These are phyloP conservation scores for Penicillium sp. DNA, from an alignment of 2,329 filamentous ascomycete genomes.

Conservation along the genomic window DNA sequence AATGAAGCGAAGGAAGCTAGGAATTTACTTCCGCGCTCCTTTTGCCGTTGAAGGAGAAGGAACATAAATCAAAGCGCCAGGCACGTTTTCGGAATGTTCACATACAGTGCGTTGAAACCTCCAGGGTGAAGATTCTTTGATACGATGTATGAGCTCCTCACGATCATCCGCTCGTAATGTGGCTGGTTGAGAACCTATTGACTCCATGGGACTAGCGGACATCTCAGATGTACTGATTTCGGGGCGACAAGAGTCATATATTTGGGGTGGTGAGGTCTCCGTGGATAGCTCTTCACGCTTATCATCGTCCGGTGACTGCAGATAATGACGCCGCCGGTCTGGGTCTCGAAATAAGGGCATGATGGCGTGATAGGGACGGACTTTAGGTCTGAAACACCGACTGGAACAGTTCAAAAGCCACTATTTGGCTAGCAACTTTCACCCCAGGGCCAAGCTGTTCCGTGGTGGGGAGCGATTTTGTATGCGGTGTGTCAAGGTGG, in stretches of 20 bases:
- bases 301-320: conserved; percentile 25
- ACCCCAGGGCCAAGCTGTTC: conserved; percentile 13
- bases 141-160: conserved; percentile 73
- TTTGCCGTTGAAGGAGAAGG: background rate
- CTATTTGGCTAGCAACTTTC: conserved; percentile 16
- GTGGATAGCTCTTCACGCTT: conserved; percentile 12
- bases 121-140: conserved; percentile 81
- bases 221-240: conserved; percentile 15
- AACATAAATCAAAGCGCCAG: background rate
- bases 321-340: conserved; percentile 31
- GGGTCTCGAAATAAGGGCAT: conserved; percentile 38
- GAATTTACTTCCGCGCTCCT: background rate
- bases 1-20: background rate
- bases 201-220: conserved; percentile 10
- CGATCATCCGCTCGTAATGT: conserved; percentile 51
- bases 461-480: conserved; percentile 16
- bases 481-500: conserved; percentile 24
- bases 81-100: conserved; percentile 4
- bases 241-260: conserved; percentile 10
- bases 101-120: conserved; percentile 59
- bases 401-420: conserved; percentile 28
- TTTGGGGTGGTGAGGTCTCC: conserved; percentile 15
- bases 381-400: conserved; percentile 15
- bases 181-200: conserved; percentile 17
- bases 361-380: conserved; percentile 20